A percentile compares a stretch with the other conserved stretches of the same genome.
Evolutionary conservation across 2,329 filamentous ascomycete genomes (phyloP).

Genomic region (Cercospora beticola): DNA sequence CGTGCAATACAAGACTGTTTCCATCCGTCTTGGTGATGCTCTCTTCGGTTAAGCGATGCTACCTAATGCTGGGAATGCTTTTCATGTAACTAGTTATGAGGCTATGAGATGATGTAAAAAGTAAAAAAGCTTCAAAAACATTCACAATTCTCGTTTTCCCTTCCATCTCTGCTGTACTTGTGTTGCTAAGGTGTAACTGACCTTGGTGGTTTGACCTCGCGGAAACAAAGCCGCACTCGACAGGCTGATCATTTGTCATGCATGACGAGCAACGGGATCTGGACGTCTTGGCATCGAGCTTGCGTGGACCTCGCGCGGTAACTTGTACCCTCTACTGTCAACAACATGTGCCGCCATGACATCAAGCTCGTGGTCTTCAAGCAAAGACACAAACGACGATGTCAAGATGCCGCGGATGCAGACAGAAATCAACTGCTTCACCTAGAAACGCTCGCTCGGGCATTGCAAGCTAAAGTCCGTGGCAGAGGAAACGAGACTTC

Average conservation of each 20-base stretch:
- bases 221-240: not conserved
- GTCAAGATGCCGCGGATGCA: not conserved
- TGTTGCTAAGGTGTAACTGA: not conserved
- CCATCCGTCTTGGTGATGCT: conserved; percentile 51
- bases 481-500: not conserved
- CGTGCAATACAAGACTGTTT: conserved; percentile 42
- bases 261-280: not conserved
- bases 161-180: not conserved
- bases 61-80: conserved; percentile 11
- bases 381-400: not conserved
- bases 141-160: not conserved
- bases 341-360: not conserved
- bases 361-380: not conserved
- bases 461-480: not conserved
- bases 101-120: conserved; percentile 18
- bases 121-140: conserved; percentile 9
- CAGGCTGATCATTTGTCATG: not conserved
- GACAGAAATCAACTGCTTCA: not conserved
- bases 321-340: not conserved
- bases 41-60: conserved; percentile 47
- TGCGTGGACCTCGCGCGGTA: not conserved
- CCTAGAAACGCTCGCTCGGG: not conserved
- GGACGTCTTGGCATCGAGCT: not conserved
- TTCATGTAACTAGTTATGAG: conserved; percentile 28
- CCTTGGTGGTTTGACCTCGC: not conserved